phyloP scores from a whole-genome alignment of 257 asterid species.

The Nicotiana knightiana region DNA sequence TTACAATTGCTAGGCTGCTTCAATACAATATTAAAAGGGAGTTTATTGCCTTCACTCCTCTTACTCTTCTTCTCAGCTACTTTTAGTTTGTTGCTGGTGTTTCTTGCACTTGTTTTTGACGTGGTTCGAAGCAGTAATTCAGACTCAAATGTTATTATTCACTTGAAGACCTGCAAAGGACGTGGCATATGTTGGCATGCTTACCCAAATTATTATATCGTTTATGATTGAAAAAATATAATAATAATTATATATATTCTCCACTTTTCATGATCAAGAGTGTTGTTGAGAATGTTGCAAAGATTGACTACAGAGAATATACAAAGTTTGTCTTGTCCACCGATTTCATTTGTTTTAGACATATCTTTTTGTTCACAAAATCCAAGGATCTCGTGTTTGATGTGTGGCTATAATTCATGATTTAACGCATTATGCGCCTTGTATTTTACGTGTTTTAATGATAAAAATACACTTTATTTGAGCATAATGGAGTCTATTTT shows the following conservation, averaged over 20 bases:
- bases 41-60: neutral
- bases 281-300: neutral
- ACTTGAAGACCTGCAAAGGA: constrained; percentile 4
- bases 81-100: neutral
- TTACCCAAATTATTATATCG: neutral
- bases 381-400: too few species aligned
- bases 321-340: too few species aligned
- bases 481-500: too few species aligned
- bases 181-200: constrained; percentile 9
- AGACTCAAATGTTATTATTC: neutral
- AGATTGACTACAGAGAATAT: too few species aligned
- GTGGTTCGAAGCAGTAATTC: neutral
- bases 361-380: too few species aligned
- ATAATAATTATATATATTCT: too few species aligned
- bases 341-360: too few species aligned
- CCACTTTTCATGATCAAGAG: neutral
- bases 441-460: too few species aligned
- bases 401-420: too few species aligned
- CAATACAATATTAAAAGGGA: neutral
- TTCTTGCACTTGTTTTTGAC: constrained; percentile 7
- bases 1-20: neutral
- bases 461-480: too few species aligned
- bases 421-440: too few species aligned
- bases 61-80: constrained; percentile 6
- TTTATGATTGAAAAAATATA: neutral